Percentiles rank a stretch among this genome's conserved stretches.
These are phyloP conservation scores for Obba rivulosa DNA, from an alignment of 768 basidiomycete species.

Conservation along the genomic window DNA sequence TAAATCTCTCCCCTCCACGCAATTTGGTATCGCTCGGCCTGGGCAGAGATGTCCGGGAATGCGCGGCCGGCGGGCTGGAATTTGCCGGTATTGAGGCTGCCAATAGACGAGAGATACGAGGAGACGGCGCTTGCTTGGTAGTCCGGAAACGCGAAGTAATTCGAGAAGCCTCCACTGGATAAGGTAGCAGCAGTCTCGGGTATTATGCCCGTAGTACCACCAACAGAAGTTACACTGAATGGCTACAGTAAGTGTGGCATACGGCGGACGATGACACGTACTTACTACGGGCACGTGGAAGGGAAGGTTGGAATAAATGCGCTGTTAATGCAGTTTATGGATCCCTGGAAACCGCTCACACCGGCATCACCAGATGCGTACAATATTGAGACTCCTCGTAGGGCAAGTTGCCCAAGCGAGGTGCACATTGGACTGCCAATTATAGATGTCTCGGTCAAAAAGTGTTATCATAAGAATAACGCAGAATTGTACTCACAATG, in stretches of 20 bases:
- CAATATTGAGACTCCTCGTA: slow-evolving; percentile 28
- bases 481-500: too few relatives aligned
- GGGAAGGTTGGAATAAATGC: slow-evolving; percentile 32
- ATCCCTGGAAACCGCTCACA: slow-evolving; percentile 23
- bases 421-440: too few relatives aligned
- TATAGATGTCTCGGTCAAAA: neutral
- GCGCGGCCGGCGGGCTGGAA: slow-evolving; percentile 34
- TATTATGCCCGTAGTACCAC: slow-evolving; percentile 29
- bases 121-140: slow-evolving; percentile 37
- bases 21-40: slow-evolving; percentile 26
- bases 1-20: slow-evolving; percentile 10
- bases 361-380: slow-evolving; percentile 33
- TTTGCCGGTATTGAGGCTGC: slow-evolving; percentile 18
- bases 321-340: slow-evolving; percentile 18
- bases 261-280: too few relatives aligned
- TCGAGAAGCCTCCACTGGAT: slow-evolving; percentile 31
- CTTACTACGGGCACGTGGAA: slow-evolving; percentile 29
- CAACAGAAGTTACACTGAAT: slow-evolving; percentile 30
- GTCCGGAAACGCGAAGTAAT: slow-evolving; percentile 24
- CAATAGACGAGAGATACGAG: slow-evolving; percentile 28
- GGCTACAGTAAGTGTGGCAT: too few relatives aligned
- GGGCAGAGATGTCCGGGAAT: slow-evolving; percentile 43
- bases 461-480: too few relatives aligned
- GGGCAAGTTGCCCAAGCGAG: slow-evolving; percentile 27
- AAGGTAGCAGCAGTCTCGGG: slow-evolving; percentile 26